These are phyloP conservation scores for Cystoderma amianthinum DNA, from an alignment of 768 basidiomycete species.

Conservation along the genomic window DNA sequence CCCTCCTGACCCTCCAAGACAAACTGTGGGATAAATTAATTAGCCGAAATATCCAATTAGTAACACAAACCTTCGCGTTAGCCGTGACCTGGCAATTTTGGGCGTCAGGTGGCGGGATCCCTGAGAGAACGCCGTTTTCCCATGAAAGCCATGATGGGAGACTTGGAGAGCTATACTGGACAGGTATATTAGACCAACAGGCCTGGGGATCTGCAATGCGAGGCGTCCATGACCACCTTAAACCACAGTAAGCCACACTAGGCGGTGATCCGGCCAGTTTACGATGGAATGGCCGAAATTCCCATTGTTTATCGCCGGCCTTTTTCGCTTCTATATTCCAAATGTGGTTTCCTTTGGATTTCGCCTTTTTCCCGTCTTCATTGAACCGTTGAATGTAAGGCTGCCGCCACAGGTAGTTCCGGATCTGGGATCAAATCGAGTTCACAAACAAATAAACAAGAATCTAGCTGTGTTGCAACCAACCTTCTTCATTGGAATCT, in stretches of 20 bases:
- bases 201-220: slow-evolving; percentile 97
- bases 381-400: slow-evolving; percentile 95
- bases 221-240: slow-evolving; percentile 86
- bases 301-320: slow-evolving; percentile 66
- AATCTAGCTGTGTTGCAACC: slow-evolving; percentile 7
- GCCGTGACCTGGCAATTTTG: slow-evolving; percentile 71
- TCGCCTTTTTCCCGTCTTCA: slow-evolving; percentile 98
- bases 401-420: slow-evolving; percentile 95
- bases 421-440: slow-evolving; percentile 47
- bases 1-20: slow-evolving; percentile 72
- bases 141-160: slow-evolving; percentile 87
- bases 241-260: slow-evolving; percentile 71
- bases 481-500: slow-evolving; percentile 96
- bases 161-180: slow-evolving; percentile 72
- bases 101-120: slow-evolving; percentile 72
- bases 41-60: slow-evolving; percentile 5
- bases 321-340: slow-evolving; percentile 99
- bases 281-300: slow-evolving; percentile 83
- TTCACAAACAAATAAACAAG: slow-evolving; percentile 4
- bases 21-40: slow-evolving; percentile 37
- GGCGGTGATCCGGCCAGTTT: slow-evolving; percentile 83
- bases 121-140: slow-evolving; percentile 78
- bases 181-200: slow-evolving; percentile 71
- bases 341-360: slow-evolving; percentile 98
- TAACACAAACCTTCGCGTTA: slow-evolving; percentile 60